Percentiles rank a stretch among this genome's conserved stretches.
These are phyloP conservation scores for Gossypium schwendimanii DNA, from an alignment of 441 rosid species.

Conservation along the genomic window DNA sequence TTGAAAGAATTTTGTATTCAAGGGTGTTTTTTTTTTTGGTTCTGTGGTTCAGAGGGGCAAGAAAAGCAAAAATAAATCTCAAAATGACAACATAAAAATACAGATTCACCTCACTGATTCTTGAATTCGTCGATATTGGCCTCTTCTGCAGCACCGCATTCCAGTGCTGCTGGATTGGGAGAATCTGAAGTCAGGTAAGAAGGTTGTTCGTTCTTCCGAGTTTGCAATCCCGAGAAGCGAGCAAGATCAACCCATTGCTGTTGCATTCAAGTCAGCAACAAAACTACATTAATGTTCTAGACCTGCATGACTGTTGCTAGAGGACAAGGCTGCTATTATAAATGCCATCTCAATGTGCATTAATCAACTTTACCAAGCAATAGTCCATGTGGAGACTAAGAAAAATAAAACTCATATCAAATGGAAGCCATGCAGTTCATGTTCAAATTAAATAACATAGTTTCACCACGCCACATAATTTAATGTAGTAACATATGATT, in stretches of 20 bases:
- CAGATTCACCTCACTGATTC: slow-evolving; percentile 39
- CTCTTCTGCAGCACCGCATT: slow-evolving; percentile 48
- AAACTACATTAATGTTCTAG: slow-evolving; percentile 5
- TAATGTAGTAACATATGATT: not conserved
- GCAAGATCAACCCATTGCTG: slow-evolving; percentile 99
- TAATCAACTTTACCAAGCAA: not conserved
- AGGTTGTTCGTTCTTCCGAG: slow-evolving; percentile 37
- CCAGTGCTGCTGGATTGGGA: slow-evolving; percentile 36
- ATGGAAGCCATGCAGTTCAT: not conserved
- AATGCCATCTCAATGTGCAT: not conserved
- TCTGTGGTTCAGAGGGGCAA: not conserved
- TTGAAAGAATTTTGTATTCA: not conserved
- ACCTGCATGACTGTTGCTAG: not conserved
- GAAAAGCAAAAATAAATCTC: not conserved
- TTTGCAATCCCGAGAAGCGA: slow-evolving; percentile 69
- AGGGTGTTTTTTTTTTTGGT: not conserved
- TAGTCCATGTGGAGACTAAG: not conserved
- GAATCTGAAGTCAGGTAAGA: slow-evolving; percentile 36
- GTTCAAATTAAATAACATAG: not conserved
- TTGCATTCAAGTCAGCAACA: slow-evolving; percentile 19
- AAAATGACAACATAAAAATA: not conserved
- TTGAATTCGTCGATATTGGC: slow-evolving; percentile 51
- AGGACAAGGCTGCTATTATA: not conserved
- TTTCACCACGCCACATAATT: not conserved
- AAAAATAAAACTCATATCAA: not conserved